Evolutionary conservation across 352 stramenopile genomes (phyloP), one percentile per base, ranked within the genome.

Genomic region (Globisporangium nagaii): DNA sequence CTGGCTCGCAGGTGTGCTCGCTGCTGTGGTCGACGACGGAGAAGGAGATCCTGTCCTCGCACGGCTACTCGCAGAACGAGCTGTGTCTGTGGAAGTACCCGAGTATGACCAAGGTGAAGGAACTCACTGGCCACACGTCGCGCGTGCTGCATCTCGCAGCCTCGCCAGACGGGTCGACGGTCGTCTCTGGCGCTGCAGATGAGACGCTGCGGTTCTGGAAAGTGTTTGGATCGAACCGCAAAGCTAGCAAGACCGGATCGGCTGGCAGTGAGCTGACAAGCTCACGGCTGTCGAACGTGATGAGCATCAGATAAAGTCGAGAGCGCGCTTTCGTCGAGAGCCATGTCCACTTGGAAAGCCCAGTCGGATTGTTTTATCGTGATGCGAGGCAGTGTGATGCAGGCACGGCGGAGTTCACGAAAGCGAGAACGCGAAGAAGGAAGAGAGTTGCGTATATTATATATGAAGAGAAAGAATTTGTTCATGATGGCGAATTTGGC

Each of bases 121-220:
- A 99, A 62, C 84, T 99, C 7, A 98, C 96, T 27, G 96, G 96
- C 9, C 97, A 99, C 71, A 98, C 95, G 2, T 91, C 91, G 20
- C 88, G 97, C 35, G 95, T 99, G 0, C 71, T 99, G 44, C 94
- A 99, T 62, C 90, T 99, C 56, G 94, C 92, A 30, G 72, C 87
- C n/a, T 98, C 92, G n/a, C 96, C 97, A 19, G 96, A 99, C 72
- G 96, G 96, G 50, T 76, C 83, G 15, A 98, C 92, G n/a, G 96
- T 99, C 28, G 93, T 98, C 15, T 99, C 97, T 1, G 97, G 93
- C 6, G 96, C 96, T 11, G 96, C 93, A 2, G 97, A 99, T 63
- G 97, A 99, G 79, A 99, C 97, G 4, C 73, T 99, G 49, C 86
- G 96, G 32, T 99, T 99, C 82, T 99, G 97, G 97, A 97, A 99